Evolutionary conservation across 345 rosid species (phyloP).

Genomic region (Eucalyptus erythrocorys): DNA sequence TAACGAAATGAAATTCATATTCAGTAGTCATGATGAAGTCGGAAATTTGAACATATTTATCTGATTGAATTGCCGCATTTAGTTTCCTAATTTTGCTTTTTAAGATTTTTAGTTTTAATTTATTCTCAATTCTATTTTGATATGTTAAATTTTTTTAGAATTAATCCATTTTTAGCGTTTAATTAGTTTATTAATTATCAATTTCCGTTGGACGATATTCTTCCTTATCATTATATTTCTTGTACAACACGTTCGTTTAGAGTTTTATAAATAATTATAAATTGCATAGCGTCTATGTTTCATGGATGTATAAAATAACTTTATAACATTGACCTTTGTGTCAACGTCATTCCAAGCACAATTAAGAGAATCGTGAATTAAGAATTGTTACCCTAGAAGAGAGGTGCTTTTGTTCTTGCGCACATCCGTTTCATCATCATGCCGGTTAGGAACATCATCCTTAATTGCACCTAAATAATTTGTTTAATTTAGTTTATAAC

Average conservation of each 20-base stretch:
- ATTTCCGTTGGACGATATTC: rapidly evolving
- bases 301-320: background rate
- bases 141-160: no score
- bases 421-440: background rate
- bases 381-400: background rate
- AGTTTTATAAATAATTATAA: no score
- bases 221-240: no score
- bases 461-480: background rate
- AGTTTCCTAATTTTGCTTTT: no score
- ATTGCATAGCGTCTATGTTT: background rate
- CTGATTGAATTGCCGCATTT: rapidly evolving
- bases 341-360: background rate
- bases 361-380: background rate
- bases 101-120: no score
- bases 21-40: rapidly evolving
- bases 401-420: background rate
- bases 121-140: no score
- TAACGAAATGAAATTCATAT: rapidly evolving
- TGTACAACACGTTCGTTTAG: rapidly evolving
- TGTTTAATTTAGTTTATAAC: background rate
- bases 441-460: background rate
- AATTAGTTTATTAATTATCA: no score
- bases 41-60: rapidly evolving
- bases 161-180: no score
- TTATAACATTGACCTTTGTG: background rate